Percentiles rank a stretch among this genome's conserved stretches.
Conservation (phyloP, 2,329 filamentous ascomycete species). For the Penicillium sclerotiorum region DNA sequence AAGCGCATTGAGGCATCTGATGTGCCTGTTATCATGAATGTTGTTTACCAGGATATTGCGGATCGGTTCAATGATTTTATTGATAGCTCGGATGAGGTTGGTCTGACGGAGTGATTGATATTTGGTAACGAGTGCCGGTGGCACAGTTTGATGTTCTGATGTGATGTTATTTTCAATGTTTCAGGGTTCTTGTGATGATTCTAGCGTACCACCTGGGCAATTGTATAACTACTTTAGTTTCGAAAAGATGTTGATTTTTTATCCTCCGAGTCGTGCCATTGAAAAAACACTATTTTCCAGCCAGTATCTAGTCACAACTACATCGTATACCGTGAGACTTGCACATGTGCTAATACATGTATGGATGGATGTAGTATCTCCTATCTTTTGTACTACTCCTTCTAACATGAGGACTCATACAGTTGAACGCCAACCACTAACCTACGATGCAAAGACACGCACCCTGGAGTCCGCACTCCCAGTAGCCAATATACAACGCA, state of each 20-base stretch:
- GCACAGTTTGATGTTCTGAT: background rate
- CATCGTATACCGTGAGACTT: too few species aligned
- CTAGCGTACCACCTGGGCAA: background rate
- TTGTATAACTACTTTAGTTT: slow-evolving; percentile 1
- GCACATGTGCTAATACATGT: too few species aligned
- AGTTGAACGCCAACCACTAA: too few species aligned
- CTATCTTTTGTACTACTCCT: too few species aligned
- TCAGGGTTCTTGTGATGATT: background rate
- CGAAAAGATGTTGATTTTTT: too few species aligned
- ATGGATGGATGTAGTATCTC: too few species aligned
- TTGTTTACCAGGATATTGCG: slow-evolving; percentile 20
- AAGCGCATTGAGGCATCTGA: slow-evolving; percentile 18
- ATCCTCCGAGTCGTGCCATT: too few species aligned
- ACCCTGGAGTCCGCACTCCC: slow-evolving; percentile 1
- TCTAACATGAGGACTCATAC: too few species aligned
- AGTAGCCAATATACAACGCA: slow-evolving; percentile 1
- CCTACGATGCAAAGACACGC: background rate
- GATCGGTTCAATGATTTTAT: slow-evolving; percentile 22
- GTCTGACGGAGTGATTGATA: slow-evolving; percentile 7
- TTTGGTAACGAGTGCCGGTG: background rate
- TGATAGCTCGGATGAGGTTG: slow-evolving; percentile 35
- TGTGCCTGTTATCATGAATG: slow-evolving; percentile 19
- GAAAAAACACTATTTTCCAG: too few species aligned
- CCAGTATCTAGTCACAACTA: too few species aligned
- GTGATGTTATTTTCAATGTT: background rate